Evolutionary conservation across 768 basidiomycete species (phyloP), one percentile per base, ranked within the genome.

Genomic region (Tylopilus intermedius): DNA sequence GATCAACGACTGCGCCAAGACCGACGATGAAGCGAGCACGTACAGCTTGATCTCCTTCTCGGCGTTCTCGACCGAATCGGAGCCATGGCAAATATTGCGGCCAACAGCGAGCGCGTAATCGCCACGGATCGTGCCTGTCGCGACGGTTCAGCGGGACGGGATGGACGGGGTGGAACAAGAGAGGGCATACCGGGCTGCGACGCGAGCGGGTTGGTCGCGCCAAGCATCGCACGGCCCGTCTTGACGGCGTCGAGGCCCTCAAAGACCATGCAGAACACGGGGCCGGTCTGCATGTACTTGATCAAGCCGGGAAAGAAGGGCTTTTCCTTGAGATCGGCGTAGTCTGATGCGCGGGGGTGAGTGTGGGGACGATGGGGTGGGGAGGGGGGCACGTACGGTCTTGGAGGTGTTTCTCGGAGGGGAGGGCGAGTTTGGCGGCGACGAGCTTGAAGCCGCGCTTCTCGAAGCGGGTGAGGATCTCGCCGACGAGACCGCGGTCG

Each of bases 361-460:
- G 18, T 8, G 10, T 8, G 27, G 14, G 7, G n/a, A 9, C 5
- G 11, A 38, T 8, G 6, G n/a, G 39, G 10, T 29, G 15, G 15
- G 18, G 18, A 10, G 2, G 40, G 2, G 14, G 13, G 30, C 26
- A 67, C 21, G 43, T 14, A 91, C 90, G 96, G 67, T 90, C 83
- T 78, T 96, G 88, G 68, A 99, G 91, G 75, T 93, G 94, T 65
- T 80, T 81, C 56, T 79, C 74, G 60, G 85, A 79, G 40, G 96
- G 79, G 43, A 86, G 83, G 57, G 84, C 84, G 68, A 97, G 79
- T 79, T 99, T 97, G 69, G 97, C 78, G 54, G 95, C 95, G 68
- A 88, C 78, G 70, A 98, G 87, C 81, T 97, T 96, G 86, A 84
- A 99, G 61, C 96, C 96, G 62, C 95, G 92, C 78, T 88, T 84